Evolutionary conservation across 768 basidiomycete species (phyloP).

Genomic region (Melanogaster broomeanus): DNA sequence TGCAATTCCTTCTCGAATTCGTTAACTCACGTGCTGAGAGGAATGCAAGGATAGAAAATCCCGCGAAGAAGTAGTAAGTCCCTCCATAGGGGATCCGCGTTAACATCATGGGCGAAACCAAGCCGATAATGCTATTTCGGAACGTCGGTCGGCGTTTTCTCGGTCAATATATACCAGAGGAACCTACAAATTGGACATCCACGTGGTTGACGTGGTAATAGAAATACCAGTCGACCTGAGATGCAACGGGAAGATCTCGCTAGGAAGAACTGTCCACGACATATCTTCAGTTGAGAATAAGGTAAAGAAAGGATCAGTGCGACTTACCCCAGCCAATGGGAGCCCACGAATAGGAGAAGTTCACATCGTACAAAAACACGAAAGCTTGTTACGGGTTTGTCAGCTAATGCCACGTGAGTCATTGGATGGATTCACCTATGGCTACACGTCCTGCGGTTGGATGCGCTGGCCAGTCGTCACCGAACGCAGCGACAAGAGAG

Average conservation of each 20-base stretch:
- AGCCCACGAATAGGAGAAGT: slow-evolving; percentile 37
- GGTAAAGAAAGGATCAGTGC: neutral
- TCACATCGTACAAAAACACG: slow-evolving; percentile 40
- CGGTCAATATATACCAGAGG: neutral
- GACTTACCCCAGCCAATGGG: slow-evolving; percentile 30
- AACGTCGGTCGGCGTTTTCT: neutral
- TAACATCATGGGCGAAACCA: slow-evolving; percentile 31
- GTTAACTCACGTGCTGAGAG: slow-evolving; percentile 27
- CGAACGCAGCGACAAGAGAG: slow-evolving; percentile 27
- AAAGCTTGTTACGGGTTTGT: slow-evolving; percentile 30
- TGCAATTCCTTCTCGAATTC: no score
- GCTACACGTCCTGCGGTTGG: slow-evolving; percentile 25
- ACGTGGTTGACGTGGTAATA: slow-evolving; percentile 42
- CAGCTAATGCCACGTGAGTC: slow-evolving; percentile 12
- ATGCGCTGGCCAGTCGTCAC: slow-evolving; percentile 31
- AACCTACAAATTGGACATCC: slow-evolving; percentile 41
- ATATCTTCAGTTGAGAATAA: slow-evolving; percentile 3
- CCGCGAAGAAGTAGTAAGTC: slow-evolving; percentile 32
- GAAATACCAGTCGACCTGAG: slow-evolving; percentile 43
- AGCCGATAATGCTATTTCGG: slow-evolving; percentile 24
- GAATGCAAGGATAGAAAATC: slow-evolving; percentile 26
- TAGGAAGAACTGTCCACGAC: slow-evolving; percentile 37
- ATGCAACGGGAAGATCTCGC: slow-evolving; percentile 44
- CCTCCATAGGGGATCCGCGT: slow-evolving; percentile 19
- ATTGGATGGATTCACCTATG: slow-evolving; percentile 28